These are phyloP conservation scores for Talaromyces adpressus DNA, from an alignment of 495 filamentous ascomycete species.

Conservation along the genomic window DNA sequence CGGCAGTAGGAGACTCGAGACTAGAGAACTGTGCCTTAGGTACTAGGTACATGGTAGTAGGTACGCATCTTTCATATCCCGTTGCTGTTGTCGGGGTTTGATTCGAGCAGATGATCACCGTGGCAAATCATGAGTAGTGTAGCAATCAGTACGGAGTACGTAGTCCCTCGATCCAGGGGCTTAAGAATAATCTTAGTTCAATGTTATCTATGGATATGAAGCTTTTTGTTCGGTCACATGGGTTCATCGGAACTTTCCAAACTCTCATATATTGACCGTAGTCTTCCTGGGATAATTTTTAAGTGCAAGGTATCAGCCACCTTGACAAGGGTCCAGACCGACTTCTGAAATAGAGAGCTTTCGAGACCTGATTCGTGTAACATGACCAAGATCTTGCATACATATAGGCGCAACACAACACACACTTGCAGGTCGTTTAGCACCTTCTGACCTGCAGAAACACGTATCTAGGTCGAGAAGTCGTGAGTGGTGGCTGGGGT, in stretches of 20 bases:
- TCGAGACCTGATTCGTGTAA: neutral
- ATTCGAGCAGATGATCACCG: neutral
- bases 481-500: neutral
- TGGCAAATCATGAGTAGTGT: neutral
- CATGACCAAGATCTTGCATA: constrained; percentile 1
- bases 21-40: neutral
- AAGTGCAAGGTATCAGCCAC: too few species aligned
- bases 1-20: too few species aligned
- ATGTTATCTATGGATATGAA: neutral
- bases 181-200: neutral
- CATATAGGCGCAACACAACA: neutral
- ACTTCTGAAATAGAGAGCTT: neutral
- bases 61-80: neutral
- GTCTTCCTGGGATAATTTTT: too few species aligned
- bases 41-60: neutral
- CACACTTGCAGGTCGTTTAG: neutral
- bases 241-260: neutral
- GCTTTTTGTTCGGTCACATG: neutral
- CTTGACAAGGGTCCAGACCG: neutral
- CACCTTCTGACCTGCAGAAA: neutral
- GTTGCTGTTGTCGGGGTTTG: too few species aligned
- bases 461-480: too few species aligned
- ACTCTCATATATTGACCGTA: neutral
- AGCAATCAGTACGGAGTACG: neutral
- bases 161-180: neutral